Evolutionary conservation across 495 filamentous ascomycete genomes (phyloP), one percentile per base, ranked within the genome.

Genomic region (Aspergillus sclerotiicarbonarius): DNA sequence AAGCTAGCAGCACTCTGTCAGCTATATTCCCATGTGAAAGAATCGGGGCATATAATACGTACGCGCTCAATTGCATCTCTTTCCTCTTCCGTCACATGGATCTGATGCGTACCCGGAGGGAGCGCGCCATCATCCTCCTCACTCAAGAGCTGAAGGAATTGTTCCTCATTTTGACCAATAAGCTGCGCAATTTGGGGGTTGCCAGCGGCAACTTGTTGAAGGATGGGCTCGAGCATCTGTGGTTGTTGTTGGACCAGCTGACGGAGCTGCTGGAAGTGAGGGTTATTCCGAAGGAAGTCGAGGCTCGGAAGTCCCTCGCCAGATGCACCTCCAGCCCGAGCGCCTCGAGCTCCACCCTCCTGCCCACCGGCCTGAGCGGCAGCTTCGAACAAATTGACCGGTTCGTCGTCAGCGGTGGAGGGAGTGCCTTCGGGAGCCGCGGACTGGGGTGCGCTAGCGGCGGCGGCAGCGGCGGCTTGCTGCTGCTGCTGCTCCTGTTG

Each of bases 231-330:
- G 6, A 98, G 87, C 94, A 98, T 98, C 65, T 91, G 88, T 9
- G 94, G 94, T 63, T 97, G 90, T 67, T 96, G 91, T 68, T 98
- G 94, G 16, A 98, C 94, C 10, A 98, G 87, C 73, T 96, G 91
- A 32, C 94, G 89, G 33, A 98, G 84, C 71, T 98, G 94, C 72
- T 98, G 94, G 76, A 98, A 98, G 73, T 96, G 91, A 25, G 91
- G 87, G 72, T 98, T 97, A 71, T 89, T 90, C 50, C 94, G 89
- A n/a, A 98, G 83, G 74, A 93, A 97, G 46, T 97, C 93, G 37
- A 98, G 86, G 63, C 90, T 96, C 7, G 85, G 87, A 4, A 89
- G 77, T 3, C 79, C 81, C 25, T 79, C 82, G 54, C 81, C 84
- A 32, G 76, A 82, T 48, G 73, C 82, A 49, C 76, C 81, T 20